These are phyloP conservation scores for Lentinula novae-zelandiae DNA, from an alignment of 1,284 basidiomycete genomes.

Conservation along the genomic window DNA sequence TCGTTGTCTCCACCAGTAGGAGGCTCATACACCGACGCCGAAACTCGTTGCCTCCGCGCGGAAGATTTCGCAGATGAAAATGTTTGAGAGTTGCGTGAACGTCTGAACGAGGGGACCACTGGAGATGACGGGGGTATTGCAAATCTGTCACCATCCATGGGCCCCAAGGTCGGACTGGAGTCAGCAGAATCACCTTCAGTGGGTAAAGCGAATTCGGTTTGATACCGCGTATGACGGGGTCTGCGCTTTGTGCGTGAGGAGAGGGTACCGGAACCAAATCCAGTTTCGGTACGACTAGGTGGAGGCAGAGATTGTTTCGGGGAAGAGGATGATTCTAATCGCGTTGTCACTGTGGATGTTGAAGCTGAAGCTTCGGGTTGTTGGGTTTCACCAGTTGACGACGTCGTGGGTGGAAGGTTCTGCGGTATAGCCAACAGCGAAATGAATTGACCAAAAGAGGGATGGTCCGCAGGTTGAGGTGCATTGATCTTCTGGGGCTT, in stretches of 20 bases:
- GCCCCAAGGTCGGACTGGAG: not conserved
- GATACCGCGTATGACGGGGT: constrained; percentile 42
- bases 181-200: constrained; percentile 4
- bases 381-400: not conserved
- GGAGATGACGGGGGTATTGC: not conserved
- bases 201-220: constrained; percentile 40
- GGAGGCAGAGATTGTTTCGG: not conserved
- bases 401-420: not conserved
- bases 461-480: not conserved
- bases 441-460: constrained; percentile 6
- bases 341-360: not conserved
- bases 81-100: constrained; percentile 24
- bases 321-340: not conserved
- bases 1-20: constrained; percentile 18
- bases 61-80: constrained; percentile 33
- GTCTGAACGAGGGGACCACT: constrained; percentile 7
- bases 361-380: not conserved
- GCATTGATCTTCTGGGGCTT: constrained; percentile 18
- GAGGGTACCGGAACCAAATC: not conserved
- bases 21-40: constrained; percentile 61
- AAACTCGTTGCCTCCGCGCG: constrained; percentile 47
- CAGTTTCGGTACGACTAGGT: not conserved
- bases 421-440: constrained; percentile 1
- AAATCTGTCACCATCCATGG: not conserved
- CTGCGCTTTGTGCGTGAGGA: constrained; percentile 17